phyloP scores from a whole-genome alignment of 768 basidiomycete genomes.

The Collybia sp. region DNA sequence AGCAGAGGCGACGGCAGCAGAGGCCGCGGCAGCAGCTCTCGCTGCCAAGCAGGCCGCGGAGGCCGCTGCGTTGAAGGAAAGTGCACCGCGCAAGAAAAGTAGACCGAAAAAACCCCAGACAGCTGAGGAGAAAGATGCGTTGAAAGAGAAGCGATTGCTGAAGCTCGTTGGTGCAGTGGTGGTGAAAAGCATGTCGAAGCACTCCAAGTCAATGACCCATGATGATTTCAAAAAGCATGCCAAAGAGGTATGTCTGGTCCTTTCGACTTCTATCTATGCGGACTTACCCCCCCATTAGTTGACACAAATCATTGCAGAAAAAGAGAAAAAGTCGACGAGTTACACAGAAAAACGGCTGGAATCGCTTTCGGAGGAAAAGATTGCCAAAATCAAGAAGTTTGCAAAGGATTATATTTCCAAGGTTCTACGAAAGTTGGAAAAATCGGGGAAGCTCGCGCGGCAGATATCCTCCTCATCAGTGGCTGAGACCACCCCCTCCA shows the following conservation, averaged over 20 bases:
- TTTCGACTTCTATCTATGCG: not conserved
- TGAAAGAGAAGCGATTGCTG: conserved; percentile 77
- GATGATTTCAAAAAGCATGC: conserved; percentile 94
- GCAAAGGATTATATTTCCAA: conserved; percentile 88
- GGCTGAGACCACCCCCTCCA: conserved; percentile 29
- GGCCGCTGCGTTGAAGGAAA: conserved; percentile 20
- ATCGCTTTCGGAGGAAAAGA: conserved; percentile 80
- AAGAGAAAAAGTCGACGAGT: conserved; percentile 87
- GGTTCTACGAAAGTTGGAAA: conserved; percentile 64
- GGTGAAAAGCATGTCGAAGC: conserved; percentile 90
- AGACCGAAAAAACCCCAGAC: conserved; percentile 39
- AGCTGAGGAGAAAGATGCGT: conserved; percentile 57
- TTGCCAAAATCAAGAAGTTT: conserved; percentile 87
- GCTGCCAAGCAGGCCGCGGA: conserved; percentile 20
- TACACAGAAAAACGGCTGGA: conserved; percentile 76
- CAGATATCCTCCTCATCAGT: conserved; percentile 19
- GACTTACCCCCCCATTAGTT: conserved; percentile 43
- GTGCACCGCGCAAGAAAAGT: conserved; percentile 27
- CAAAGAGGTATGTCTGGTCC: conserved; percentile 64
- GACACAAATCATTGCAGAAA: conserved; percentile 82
- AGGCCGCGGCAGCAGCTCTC: conserved; percentile 21
- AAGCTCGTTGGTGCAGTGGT: conserved; percentile 88
- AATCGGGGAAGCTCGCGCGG: conserved; percentile 28
- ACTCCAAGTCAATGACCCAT: conserved; percentile 66
- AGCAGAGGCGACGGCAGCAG: conserved; percentile 24